Evolutionary conservation across 2,329 filamentous ascomycete species (phyloP).

Genomic region (Eutypella sp.): DNA sequence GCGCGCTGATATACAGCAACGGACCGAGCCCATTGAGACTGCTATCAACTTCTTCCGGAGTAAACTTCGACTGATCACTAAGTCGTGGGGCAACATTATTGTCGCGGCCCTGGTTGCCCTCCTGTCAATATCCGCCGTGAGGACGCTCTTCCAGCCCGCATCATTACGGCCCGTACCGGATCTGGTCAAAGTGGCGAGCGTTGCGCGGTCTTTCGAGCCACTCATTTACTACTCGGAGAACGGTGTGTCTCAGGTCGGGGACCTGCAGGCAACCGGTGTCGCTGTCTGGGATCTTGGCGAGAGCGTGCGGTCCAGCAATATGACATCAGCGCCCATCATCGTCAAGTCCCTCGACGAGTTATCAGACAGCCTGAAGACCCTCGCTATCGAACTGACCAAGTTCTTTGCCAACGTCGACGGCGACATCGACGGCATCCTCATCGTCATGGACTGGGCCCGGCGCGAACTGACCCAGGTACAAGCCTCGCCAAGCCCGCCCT

Average conservation of each 20-base stretch:
- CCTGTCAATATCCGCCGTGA: conserved; percentile 59
- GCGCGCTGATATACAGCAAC: conserved; percentile 81
- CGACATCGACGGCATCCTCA: conserved; percentile 85
- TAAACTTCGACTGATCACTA: conserved; percentile 56
- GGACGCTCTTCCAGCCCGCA: conserved; percentile 65
- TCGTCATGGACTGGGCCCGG: conserved; percentile 94
- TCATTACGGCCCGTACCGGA: conserved; percentile 67
- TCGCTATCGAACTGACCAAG: conserved; percentile 79
- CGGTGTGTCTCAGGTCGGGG: conserved; percentile 77
- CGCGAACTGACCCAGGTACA: conserved; percentile 73
- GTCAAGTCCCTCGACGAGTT: conserved; percentile 80
- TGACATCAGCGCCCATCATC: conserved; percentile 84
- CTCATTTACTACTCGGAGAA: conserved; percentile 93
- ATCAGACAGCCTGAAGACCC: conserved; percentile 76
- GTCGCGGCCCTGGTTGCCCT: conserved; percentile 57
- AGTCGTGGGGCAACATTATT: conserved; percentile 64
- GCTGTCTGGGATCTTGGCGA: conserved; percentile 94
- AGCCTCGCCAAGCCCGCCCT: conserved; percentile 53
- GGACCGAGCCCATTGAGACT: conserved; percentile 77
- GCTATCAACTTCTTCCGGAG: conserved; percentile 59
- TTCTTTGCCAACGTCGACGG: conserved; percentile 94
- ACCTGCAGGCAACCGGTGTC: conserved; percentile 84
- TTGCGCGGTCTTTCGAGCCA: conserved; percentile 89
- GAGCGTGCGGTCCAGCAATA: conserved; percentile 81
- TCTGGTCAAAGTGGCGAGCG: conserved; percentile 81